These are phyloP conservation scores for Debaryomyces fabryi DNA, from an alignment of 1,139 yeast genomes.

Conservation along the genomic window DNA sequence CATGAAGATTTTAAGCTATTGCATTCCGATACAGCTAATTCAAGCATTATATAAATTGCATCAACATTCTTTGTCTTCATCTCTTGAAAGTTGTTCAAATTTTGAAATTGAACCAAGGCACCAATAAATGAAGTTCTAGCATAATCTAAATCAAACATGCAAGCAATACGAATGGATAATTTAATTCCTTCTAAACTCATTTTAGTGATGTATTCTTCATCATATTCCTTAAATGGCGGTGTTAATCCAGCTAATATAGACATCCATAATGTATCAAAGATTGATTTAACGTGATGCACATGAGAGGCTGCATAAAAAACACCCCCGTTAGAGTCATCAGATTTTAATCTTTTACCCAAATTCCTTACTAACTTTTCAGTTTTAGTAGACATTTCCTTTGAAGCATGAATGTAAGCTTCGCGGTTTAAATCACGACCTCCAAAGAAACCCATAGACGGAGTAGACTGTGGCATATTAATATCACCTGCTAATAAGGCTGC, in stretches of 20 bases:
- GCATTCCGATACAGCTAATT: constrained; percentile 79
- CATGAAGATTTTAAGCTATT: constrained; percentile 70
- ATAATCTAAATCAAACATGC: constrained; percentile 80
- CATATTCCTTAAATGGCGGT: constrained; percentile 88
- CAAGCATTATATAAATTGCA: constrained; percentile 75
- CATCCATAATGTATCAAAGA: constrained; percentile 97
- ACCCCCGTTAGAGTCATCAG: constrained; percentile 30
- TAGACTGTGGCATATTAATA: constrained; percentile 35
- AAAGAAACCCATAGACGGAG: constrained; percentile 61
- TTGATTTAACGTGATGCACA: constrained; percentile 87
- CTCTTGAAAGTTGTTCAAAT: constrained; percentile 76
- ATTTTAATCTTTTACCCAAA: constrained; percentile 52
- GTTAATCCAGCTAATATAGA: constrained; percentile 92
- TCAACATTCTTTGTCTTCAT: constrained; percentile 78
- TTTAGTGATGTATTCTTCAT: constrained; percentile 73
- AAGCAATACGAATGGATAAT: constrained; percentile 78
- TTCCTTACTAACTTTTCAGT: constrained; percentile 83
- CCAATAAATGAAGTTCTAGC: constrained; percentile 90
- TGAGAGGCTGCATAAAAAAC: constrained; percentile 63
- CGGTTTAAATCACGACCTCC: constrained; percentile 75
- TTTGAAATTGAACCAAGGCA: constrained; percentile 85
- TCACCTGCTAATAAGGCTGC: constrained; percentile 82
- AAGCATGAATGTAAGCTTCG: constrained; percentile 90
- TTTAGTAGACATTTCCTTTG: constrained; percentile 86
- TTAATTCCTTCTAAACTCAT: constrained; percentile 84